A percentile compares a stretch with the other conserved stretches of the same genome.
These are phyloP conservation scores for Clonostachys sp. DNA, from an alignment of 2,329 filamentous ascomycete genomes.

Conservation along the genomic window DNA sequence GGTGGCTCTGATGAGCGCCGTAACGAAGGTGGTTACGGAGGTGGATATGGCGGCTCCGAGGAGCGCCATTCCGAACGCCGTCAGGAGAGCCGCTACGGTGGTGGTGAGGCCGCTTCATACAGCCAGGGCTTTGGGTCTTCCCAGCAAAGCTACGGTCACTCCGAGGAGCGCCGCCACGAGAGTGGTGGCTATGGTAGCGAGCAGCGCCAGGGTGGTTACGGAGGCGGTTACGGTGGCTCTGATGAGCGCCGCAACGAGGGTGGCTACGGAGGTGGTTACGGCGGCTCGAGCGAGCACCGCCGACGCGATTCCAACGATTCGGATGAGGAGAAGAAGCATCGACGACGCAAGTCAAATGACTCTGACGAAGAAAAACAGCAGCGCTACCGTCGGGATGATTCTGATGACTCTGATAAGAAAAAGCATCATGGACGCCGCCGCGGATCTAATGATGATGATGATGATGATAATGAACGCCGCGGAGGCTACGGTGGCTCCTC, in stretches of 20 bases:
- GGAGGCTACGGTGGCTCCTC: constrained; percentile 5
- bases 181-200: constrained; percentile 13
- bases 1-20: constrained; percentile 1
- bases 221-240: constrained; percentile 8
- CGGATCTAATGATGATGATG: constrained; percentile 2
- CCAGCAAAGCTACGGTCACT: constrained; percentile 1
- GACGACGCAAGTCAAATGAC: neutral
- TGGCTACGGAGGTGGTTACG: constrained; percentile 6
- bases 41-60: neutral
- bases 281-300: constrained; percentile 4
- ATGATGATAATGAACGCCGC: constrained; percentile 8
- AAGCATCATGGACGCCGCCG: constrained; percentile 9
- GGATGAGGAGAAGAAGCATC: constrained; percentile 11
- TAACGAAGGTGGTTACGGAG: neutral
- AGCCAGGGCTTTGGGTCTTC: neutral
- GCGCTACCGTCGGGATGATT: constrained; percentile 11
- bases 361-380: constrained; percentile 1
- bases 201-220: constrained; percentile 11
- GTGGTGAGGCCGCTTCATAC: neutral
- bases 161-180: constrained; percentile 5
- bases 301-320: constrained; percentile 7
- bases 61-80: too few species aligned
- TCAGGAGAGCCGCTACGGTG: neutral
- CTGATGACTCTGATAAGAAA: constrained; percentile 5
- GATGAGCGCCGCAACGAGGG: constrained; percentile 3